phyloP scores from a whole-genome alignment of 1,284 basidiomycete species.

The Rugosomyces carneus region DNA sequence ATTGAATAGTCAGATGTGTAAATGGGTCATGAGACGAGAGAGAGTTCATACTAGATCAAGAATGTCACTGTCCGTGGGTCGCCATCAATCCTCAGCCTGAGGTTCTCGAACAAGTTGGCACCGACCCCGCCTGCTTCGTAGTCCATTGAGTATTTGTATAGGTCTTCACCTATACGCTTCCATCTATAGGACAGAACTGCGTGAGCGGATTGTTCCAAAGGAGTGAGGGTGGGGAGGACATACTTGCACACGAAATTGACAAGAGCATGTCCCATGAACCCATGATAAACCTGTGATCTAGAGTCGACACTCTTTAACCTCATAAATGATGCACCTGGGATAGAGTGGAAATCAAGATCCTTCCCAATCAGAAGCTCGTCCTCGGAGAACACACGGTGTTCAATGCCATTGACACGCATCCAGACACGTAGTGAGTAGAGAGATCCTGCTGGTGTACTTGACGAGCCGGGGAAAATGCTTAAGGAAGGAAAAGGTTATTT shows the following conservation, averaged over 20 bases:
- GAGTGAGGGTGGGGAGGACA: constrained; percentile 11
- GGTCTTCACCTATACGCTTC: constrained; percentile 31
- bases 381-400: constrained; percentile 53
- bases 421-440: constrained; percentile 52
- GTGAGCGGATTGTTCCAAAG: background rate
- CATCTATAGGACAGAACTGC: constrained; percentile 31
- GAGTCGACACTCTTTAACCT: constrained; percentile 33
- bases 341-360: constrained; percentile 51
- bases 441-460: constrained; percentile 41
- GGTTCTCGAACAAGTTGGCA: constrained; percentile 42
- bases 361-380: constrained; percentile 55
- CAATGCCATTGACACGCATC: constrained; percentile 44
- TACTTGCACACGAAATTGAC: constrained; percentile 48
- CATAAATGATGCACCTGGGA: constrained; percentile 49
- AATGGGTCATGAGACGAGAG: constrained; percentile 1
- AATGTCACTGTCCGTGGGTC: constrained; percentile 46
- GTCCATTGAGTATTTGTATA: constrained; percentile 47
- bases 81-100: constrained; percentile 42
- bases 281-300: constrained; percentile 44
- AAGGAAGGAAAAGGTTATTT: background rate
- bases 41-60: constrained; percentile 47
- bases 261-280: constrained; percentile 42
- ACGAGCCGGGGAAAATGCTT: constrained; percentile 52
- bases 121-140: constrained; percentile 57
- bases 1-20: background rate